These are phyloP conservation scores for Kodamaea lidongshanica DNA, from an alignment of 805 yeast species.

Conservation along the genomic window DNA sequence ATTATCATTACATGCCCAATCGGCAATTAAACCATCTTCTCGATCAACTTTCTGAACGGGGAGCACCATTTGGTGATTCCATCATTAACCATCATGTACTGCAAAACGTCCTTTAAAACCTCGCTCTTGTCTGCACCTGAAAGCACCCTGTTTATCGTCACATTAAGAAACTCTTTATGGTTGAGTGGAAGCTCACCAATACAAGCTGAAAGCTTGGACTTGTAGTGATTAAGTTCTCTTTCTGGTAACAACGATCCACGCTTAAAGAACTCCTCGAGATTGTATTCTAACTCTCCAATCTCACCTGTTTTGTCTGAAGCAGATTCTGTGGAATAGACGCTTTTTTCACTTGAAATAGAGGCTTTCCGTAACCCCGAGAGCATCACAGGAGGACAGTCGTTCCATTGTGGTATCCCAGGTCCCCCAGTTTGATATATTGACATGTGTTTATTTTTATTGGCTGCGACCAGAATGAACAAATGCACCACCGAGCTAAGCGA, in stretches of 20 bases:
- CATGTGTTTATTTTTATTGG: too few species aligned
- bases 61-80: conserved; percentile 63
- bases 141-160: conserved; percentile 6
- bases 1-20: too few species aligned
- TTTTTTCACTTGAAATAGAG: too few species aligned
- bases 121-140: conserved; percentile 4
- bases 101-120: conserved; percentile 33
- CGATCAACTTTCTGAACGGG: conserved; percentile 50
- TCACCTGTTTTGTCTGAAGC: too few species aligned
- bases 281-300: too few species aligned
- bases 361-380: too few species aligned
- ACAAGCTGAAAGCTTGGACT: conserved; percentile 26
- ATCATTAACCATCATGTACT: conserved; percentile 52
- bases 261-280: conserved; percentile 19
- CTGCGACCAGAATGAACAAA: too few species aligned
- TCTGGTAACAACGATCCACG: conserved; percentile 28
- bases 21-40: conserved; percentile 2
- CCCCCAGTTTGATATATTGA: too few species aligned
- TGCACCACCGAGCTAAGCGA: too few species aligned
- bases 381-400: conserved; percentile 48
- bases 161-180: conserved; percentile 12
- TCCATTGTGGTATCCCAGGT: too few species aligned
- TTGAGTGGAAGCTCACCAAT: conserved; percentile 1
- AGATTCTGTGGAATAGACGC: too few species aligned
- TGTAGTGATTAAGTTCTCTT: conserved; percentile 40